Conservation (phyloP, 768 basidiomycete genomes). For the Neoboletus brunneissimus region DNA sequence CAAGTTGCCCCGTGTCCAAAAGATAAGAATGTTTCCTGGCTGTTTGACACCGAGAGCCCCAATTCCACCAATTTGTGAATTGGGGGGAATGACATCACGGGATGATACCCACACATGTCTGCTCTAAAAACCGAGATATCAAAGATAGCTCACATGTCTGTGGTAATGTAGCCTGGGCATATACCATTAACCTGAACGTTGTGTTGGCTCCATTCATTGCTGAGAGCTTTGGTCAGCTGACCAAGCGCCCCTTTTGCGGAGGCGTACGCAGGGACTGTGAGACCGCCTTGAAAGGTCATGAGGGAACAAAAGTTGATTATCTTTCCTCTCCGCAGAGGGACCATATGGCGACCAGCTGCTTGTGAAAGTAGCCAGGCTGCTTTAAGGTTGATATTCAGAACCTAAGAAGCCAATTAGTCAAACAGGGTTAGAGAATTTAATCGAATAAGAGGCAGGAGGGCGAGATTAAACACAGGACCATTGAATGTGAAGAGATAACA, state of each 20-base stretch:
- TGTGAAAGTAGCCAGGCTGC: conserved; percentile 81
- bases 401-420: conserved; percentile 41
- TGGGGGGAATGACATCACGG: conserved; percentile 7
- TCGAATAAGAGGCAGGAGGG: conserved; percentile 5
- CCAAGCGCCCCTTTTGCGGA: conserved; percentile 88
- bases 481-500: conserved; percentile 37
- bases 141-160: conserved; percentile 67
- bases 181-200: conserved; percentile 89
- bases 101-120: background rate
- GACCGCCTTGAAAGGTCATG: conserved; percentile 51
- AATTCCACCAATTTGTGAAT: conserved; percentile 4
- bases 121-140: conserved; percentile 8
- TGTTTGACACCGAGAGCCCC: conserved; percentile 7
- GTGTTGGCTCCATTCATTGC: conserved; percentile 89
- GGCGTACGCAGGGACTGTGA: conserved; percentile 86
- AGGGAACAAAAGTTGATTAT: conserved; percentile 68
- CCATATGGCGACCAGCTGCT: conserved; percentile 89
- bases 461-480: conserved; percentile 4
- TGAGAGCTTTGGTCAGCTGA: conserved; percentile 83
- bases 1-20: background rate
- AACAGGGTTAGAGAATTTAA: conserved; percentile 9
- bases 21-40: conserved; percentile 1
- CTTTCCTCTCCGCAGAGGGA: conserved; percentile 65
- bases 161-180: conserved; percentile 84
- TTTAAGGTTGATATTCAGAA: conserved; percentile 85